These are phyloP conservation scores for Carex cristatella DNA, from an alignment of 176 grass and related monocot species.

Conservation along the genomic window DNA sequence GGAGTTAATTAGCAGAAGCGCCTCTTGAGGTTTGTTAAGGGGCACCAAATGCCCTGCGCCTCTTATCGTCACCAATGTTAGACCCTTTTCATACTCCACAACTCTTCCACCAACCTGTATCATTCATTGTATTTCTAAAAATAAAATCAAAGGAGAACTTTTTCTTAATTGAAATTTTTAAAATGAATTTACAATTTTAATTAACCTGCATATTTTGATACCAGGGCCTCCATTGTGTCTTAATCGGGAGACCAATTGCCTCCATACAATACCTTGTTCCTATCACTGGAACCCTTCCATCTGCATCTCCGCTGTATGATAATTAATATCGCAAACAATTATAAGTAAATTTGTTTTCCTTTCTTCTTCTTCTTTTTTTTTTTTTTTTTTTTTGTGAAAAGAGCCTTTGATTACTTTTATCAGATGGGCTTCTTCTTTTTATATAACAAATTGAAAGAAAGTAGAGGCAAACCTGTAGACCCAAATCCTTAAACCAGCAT, in stretches of 20 bases:
- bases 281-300: slow-evolving; percentile 76
- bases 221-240: slow-evolving; percentile 63
- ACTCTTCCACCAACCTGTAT: slow-evolving; percentile 75
- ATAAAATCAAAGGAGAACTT: background rate
- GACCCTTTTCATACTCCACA: slow-evolving; percentile 56
- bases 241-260: slow-evolving; percentile 43
- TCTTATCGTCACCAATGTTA: slow-evolving; percentile 69
- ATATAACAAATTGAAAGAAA: background rate
- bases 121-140: background rate
- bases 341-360: too few relatives aligned
- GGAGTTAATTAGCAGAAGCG: slow-evolving; percentile 46
- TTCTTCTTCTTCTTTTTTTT: too few relatives aligned
- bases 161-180: background rate
- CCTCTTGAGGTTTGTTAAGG: slow-evolving; percentile 71
- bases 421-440: background rate
- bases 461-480: slow-evolving; percentile 62
- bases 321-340: background rate
- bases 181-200: background rate
- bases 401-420: background rate
- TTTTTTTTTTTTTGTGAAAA: too few relatives aligned
- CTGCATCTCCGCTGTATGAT: slow-evolving; percentile 47
- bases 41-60: slow-evolving; percentile 83
- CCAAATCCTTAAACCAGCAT: slow-evolving; percentile 76
- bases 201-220: slow-evolving; percentile 65
- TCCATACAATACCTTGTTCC: slow-evolving; percentile 71